Evolutionary conservation across 2,329 filamentous ascomycete genomes (phyloP).

Genomic region (Fusarium euwallaceae): DNA sequence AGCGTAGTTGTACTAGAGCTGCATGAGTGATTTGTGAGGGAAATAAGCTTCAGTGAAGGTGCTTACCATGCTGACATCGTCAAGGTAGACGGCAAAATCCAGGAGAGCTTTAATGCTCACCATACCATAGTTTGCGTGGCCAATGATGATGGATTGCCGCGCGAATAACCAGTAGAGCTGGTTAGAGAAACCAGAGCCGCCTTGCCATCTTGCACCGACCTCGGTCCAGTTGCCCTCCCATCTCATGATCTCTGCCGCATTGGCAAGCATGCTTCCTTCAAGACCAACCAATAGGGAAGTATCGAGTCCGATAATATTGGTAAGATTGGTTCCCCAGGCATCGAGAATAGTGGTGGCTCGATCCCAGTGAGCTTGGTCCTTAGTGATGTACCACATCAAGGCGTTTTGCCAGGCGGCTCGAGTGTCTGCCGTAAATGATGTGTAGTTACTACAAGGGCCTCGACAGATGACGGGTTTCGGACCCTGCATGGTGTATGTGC

Average conservation of each 20-base stretch:
- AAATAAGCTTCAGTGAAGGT: background rate
- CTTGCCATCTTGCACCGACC: conserved; percentile 49
- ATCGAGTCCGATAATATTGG: conserved; percentile 51
- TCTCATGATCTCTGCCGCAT: conserved; percentile 60
- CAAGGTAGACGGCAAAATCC: conserved; percentile 56
- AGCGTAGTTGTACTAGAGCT: conserved; percentile 53
- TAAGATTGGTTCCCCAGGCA: conserved; percentile 51
- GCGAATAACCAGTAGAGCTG: conserved; percentile 45
- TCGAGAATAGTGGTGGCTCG: conserved; percentile 53
- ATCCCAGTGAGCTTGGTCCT: conserved; percentile 52
- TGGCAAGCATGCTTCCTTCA: conserved; percentile 56
- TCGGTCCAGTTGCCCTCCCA: conserved; percentile 58
- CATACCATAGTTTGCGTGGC: conserved; percentile 60
- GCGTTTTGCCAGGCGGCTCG: conserved; percentile 57
- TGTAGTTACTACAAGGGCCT: conserved; percentile 53
- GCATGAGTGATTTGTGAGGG: background rate
- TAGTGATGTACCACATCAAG: conserved; percentile 59
- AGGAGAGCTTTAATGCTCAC: conserved; percentile 55
- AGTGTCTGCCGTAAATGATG: conserved; percentile 51
- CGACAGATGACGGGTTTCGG: conserved; percentile 50
- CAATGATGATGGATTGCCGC: conserved; percentile 53
- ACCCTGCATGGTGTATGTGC: conserved; percentile 47
- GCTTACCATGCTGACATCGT: conserved; percentile 51
- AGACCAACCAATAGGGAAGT: conserved; percentile 54
- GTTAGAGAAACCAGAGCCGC: conserved; percentile 53